Base-by-base conservation (phyloP, 139 green algal species). In the Choricystis sp. region DNA sequence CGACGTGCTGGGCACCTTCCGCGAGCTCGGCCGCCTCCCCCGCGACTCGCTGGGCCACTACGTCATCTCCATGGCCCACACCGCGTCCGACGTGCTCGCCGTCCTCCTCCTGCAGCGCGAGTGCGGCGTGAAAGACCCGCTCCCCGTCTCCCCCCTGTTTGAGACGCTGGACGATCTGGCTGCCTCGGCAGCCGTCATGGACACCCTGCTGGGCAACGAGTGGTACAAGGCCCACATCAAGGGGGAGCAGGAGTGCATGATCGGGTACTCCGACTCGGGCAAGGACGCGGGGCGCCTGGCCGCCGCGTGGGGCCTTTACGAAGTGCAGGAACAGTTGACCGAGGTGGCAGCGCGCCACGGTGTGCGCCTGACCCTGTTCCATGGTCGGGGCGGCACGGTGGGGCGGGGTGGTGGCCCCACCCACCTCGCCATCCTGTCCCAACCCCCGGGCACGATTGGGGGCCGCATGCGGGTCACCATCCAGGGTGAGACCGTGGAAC, bases 231-330 rank as follows among this genome's bases (percentile, higher is more conserved):
- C 66, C 1, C 69, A 82, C 68, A 83, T 89, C 31, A 16, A 52
- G 24, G 48, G 65, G 27, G 58, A 67, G 23, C 79, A 85, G 69
- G 77, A 90, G 69, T 76, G 92, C 24, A 98, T 98, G 92, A 85
- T 98, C 28, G 92, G 92, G 0, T 98, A 98, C 79, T 90, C 76
- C 55, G 92, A 98, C 81, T 90, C 76, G 29, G 92, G 92, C 60
- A 98, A 98, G 80, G 92, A 98, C 68, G 92, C 90, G 2, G 91
- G 92, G 19, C 76, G 91, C 2, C 80, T 97, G 56, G 83, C 90
- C 2, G 92, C 90, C 2, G 85, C 83, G 29, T 97, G 89, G 91
- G 91, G 82, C 22, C 74, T 97, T 49, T 96, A 91, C 70, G 62
- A 80, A 52, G 82, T 72, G 20, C 79, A 86, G 66, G 79, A 84